A percentile compares a stretch with the other conserved stretches of the same genome.
These are phyloP conservation scores for Gloeopeniophorella convolvens DNA, from an alignment of 768 basidiomycete species.

Conservation along the genomic window DNA sequence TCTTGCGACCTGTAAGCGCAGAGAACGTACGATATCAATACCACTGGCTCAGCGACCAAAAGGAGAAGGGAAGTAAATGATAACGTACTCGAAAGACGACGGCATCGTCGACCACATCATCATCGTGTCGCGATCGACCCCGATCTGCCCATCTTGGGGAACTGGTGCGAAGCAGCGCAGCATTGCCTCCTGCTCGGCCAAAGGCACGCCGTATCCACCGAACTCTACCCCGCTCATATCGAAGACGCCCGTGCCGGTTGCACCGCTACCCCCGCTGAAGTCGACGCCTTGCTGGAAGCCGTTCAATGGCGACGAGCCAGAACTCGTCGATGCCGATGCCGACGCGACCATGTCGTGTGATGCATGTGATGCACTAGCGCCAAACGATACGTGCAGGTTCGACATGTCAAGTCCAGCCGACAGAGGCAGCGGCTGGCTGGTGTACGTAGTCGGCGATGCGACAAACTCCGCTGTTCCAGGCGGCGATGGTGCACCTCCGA, in stretches of 20 bases:
- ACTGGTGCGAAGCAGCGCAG: slow-evolving; percentile 5
- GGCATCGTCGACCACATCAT: slow-evolving; percentile 23
- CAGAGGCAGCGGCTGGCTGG: neutral
- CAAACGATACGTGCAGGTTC: neutral
- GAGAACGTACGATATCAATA: neutral
- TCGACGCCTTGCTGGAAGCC: slow-evolving; percentile 1
- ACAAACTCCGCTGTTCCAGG: neutral
- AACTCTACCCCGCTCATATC: slow-evolving; percentile 9
- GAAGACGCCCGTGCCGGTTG: neutral
- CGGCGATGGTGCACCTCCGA: neutral
- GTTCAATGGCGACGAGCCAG: slow-evolving; percentile 2
- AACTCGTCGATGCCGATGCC: too few relatives aligned
- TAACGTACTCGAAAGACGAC: slow-evolving; percentile 14
- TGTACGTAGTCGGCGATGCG: neutral
- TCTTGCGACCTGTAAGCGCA: slow-evolving; percentile 15
- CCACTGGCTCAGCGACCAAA: neutral
- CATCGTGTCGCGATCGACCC: slow-evolving; percentile 19
- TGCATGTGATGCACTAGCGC: neutral
- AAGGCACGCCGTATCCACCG: slow-evolving; percentile 5
- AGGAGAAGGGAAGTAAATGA: neutral
- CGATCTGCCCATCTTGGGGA: slow-evolving; percentile 18
- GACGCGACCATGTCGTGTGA: too few relatives aligned
- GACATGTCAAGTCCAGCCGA: neutral
- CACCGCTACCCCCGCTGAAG: neutral
- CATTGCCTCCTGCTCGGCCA: slow-evolving; percentile 7